phyloP scores from a whole-genome alignment of 2,329 filamentous ascomycete genomes.

The Alternaria arborescens region DNA sequence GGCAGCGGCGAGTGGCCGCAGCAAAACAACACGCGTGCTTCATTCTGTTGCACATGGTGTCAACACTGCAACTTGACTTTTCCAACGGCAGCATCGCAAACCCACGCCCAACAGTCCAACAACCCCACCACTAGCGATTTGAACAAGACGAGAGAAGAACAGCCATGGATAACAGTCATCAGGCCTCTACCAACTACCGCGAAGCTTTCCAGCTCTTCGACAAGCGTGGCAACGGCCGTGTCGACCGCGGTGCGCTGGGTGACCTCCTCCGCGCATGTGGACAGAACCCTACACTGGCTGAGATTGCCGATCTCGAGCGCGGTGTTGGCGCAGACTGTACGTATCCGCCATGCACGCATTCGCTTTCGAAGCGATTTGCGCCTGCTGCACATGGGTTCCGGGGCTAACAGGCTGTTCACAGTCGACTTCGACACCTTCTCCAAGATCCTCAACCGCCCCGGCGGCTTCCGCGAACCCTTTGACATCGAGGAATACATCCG shows the following conservation, averaged over 20 bases:
- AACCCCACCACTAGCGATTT: constrained; percentile 15
- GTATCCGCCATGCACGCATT: constrained; percentile 52
- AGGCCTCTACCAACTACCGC: constrained; percentile 97
- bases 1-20: constrained; percentile 21
- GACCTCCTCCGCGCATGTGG: constrained; percentile 96
- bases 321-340: constrained; percentile 88
- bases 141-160: constrained; percentile 17
- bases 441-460: constrained; percentile 95
- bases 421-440: constrained; percentile 98
- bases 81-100: constrained; percentile 2
- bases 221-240: constrained; percentile 96
- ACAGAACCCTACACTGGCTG: constrained; percentile 93
- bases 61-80: neutral
- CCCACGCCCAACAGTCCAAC: neutral
- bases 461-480: constrained; percentile 97
- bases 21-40: constrained; percentile 15
- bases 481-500: constrained; percentile 98
- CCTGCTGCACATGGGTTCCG: neutral
- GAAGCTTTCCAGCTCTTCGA: constrained; percentile 99
- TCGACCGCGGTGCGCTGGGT: constrained; percentile 84
- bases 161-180: constrained; percentile 51
- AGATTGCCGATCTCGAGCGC: constrained; percentile 93
- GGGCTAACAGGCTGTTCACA: constrained; percentile 51
- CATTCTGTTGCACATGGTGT: constrained; percentile 1
- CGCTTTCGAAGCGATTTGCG: no score